Base-by-base conservation (phyloP, 495 filamentous ascomycete genomes). In the Saxophila tyrrhenica region DNA sequence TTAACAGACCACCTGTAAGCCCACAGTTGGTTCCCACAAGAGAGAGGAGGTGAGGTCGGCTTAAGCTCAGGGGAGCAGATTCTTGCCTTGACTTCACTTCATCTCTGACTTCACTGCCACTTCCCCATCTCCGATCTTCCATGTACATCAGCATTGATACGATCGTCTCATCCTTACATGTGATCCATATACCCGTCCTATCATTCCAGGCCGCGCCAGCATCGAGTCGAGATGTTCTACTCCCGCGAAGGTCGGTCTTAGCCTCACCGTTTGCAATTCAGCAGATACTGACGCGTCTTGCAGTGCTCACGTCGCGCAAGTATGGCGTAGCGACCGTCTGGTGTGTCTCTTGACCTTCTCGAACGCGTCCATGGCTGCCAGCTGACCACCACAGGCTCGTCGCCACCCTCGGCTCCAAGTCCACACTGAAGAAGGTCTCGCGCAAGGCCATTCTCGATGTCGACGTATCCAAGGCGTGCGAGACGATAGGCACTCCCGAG, bases 271-370 rank as follows among this genome's bases (percentile, higher is more conserved):
- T n/a, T n/a, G n/a, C n/a, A n/a, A n/a, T n/a, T n/a, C n/a, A n/a
- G n/a, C n/a, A n/a, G n/a, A n/a, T 56, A 47, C 62, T 61, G 39
- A 70, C 48, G 1, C 43, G 23, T 54, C 32, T 60, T 67, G 11
- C 65, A 94, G 89, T 97, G 55, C 81, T 98, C 51, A 95, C 87
- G 3, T 89, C 79, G 44, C 82, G 83, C 41, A 83, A 89, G 64
- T 83, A 94, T 73, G 92, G 92, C 25, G 87, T 98, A 51, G 87
- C 91, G 2, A 96, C 91, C 1, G 82, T 98, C 48, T 98, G 92
- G 90, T 94, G 75, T 67, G 80, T 65, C 3, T 35, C 19, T 24
- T 1, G 13, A 16, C 21, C 19, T 2, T 17, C n/a, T 52, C 32
- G 17, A n/a, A 25, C 45, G 24, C 39, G n/a, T 11, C 25, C 10